Evolutionary conservation across 2,329 filamentous ascomycete species (phyloP), one percentile per base, ranked within the genome.

Genomic region (Sporothrix pallida): DNA sequence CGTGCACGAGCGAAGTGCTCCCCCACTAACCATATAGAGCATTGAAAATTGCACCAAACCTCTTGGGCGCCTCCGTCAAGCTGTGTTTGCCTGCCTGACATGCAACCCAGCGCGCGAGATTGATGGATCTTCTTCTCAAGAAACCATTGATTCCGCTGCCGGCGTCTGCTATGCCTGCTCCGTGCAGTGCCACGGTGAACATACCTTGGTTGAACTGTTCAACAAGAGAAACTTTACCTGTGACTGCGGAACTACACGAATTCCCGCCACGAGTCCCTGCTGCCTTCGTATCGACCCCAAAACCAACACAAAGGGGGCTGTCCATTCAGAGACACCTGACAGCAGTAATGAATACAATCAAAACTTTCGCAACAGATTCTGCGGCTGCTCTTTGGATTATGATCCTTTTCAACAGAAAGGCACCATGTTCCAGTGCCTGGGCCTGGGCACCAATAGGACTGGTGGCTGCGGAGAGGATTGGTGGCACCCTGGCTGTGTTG

Each of bases 401-500:
- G 92, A 98, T 80, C 90, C 95, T 0, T 89, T 95, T 67, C 87
- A 93, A 80, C 94, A 99, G 81, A 97, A 95, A 78, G 95, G 95
- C 0, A 98, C 95, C 54, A 99, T 99, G 96, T 99, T 97, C 78
- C 96, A 99, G 81, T 99, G 96, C 80, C 82, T 98, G 2, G 95
- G 95, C 0, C 84, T 98, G 0, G 94, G 94, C 0, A 92, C 90
- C 0, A 86, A 88, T 13, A 92, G 95, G 77, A 91, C 91, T 0
- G 95, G 95, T 17, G 95, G 95, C 4, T 98, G 95, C 82, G 95
- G 95, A 13, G 95, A 98, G 83, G 95, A 98, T 80, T 98, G 95
- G 95, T 98, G 94, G 87, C 95, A 98, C 83, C 94, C 95, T 0
- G 94, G 96, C 75, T 98, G 95, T 80, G 84, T 98, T 8, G 89